Evolutionary conservation across 192 early-diverging fungal species (phyloP).

Genomic region (Coemansia sp.): DNA sequence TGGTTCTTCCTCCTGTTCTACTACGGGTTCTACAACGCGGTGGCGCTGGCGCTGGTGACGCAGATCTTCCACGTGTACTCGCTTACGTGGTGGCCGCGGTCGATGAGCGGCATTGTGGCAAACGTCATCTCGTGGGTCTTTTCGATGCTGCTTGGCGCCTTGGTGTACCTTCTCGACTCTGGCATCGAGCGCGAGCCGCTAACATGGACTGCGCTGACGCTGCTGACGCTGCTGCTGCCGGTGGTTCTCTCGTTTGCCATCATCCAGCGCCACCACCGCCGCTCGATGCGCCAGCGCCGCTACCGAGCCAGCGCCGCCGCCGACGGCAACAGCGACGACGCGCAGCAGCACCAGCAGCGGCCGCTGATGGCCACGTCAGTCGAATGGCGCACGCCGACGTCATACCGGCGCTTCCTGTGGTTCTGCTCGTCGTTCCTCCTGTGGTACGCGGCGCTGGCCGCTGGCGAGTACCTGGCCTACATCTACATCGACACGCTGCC

Average conservation of each 20-base stretch:
- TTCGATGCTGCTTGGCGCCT: slow-evolving; percentile 60
- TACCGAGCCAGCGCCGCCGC: slow-evolving; percentile 37
- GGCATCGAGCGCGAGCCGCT: slow-evolving; percentile 61
- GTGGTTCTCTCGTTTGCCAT: slow-evolving; percentile 65
- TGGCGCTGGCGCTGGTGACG: slow-evolving; percentile 71
- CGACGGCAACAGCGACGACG: neutral
- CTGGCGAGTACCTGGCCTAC: slow-evolving; percentile 72
- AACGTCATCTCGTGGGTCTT: slow-evolving; percentile 71
- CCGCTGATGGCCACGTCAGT: slow-evolving; percentile 60
- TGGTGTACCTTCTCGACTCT: slow-evolving; percentile 59
- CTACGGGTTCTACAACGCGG: slow-evolving; percentile 75
- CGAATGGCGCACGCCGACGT: slow-evolving; percentile 66
- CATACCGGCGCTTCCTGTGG: slow-evolving; percentile 77
- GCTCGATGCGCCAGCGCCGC: slow-evolving; percentile 42
- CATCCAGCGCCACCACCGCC: slow-evolving; percentile 51
- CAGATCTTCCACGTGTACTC: slow-evolving; percentile 80
- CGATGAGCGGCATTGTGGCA: slow-evolving; percentile 63
- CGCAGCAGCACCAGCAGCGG: slow-evolving; percentile 34
- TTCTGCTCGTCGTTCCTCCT: slow-evolving; percentile 72
- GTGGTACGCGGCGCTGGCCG: slow-evolving; percentile 66
- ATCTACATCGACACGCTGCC: slow-evolving; percentile 61
- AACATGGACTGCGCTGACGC: slow-evolving; percentile 71
- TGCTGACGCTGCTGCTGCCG: slow-evolving; percentile 74
- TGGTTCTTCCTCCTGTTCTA: slow-evolving; percentile 81
- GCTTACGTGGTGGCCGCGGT: slow-evolving; percentile 78